These are phyloP conservation scores for Acanthochlamys bracteata DNA, from an alignment of 106 monocot genomes.

Conservation along the genomic window DNA sequence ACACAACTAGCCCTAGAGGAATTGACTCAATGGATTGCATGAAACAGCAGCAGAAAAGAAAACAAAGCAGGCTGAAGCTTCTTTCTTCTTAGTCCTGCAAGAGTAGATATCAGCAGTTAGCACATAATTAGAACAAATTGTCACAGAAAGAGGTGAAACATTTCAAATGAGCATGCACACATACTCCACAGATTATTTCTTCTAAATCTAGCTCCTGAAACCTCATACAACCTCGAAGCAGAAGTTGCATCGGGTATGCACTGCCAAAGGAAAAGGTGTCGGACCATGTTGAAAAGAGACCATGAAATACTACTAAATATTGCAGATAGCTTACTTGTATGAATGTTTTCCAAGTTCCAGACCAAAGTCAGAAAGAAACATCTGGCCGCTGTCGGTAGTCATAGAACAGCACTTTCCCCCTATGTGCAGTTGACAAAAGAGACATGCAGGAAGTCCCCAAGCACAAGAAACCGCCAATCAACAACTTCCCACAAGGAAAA, in stretches of 20 bases:
- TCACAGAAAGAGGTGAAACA: not conserved
- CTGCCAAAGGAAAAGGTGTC: conserved; percentile 9
- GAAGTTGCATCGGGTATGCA: conserved; percentile 17
- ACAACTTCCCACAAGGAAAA: conserved; percentile 50
- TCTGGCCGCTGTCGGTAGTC: conserved; percentile 29
- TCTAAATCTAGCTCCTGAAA: conserved; percentile 9
- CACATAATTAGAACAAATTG: not conserved
- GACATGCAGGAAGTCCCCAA: conserved; percentile 50
- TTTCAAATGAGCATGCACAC: not conserved
- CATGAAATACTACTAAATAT: conserved; percentile 4
- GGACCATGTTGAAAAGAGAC: conserved; percentile 2
- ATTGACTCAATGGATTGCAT: not conserved
- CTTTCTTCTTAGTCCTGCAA: not conserved
- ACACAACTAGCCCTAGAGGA: not conserved
- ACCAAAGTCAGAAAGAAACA: conserved; percentile 36
- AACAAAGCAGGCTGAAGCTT: not conserved
- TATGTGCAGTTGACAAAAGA: conserved; percentile 85
- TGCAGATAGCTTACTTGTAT: conserved; percentile 15
- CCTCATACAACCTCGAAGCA: conserved; percentile 16
- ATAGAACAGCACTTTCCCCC: conserved; percentile 27
- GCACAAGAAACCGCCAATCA: conserved; percentile 64
- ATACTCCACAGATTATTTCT: conserved; percentile 17
- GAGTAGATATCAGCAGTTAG: not conserved
- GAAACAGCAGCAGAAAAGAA: not conserved
- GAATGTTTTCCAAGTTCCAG: conserved; percentile 21